Percentiles rank a stretch among this genome's conserved stretches.
Evolutionary conservation across 2,329 filamentous ascomycete genomes (phyloP).

Genomic region (Phaeophleospora eucalypticola): DNA sequence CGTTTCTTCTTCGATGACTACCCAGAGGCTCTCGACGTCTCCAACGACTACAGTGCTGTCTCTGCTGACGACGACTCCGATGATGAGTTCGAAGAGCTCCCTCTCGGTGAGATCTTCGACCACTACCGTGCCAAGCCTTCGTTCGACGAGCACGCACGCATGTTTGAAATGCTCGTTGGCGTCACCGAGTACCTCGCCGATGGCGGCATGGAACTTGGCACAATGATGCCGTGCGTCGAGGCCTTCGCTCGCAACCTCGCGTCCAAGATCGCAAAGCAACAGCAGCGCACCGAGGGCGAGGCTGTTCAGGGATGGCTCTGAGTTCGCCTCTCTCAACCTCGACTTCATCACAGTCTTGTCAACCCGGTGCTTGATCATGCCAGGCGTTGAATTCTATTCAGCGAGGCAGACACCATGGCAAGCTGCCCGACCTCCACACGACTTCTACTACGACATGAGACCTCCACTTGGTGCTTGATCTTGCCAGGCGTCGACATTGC

Average conservation of each 20-base stretch:
- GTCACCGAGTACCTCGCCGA: background rate
- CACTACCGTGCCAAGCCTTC: background rate
- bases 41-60: background rate
- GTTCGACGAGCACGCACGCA: background rate
- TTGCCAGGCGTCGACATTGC: slow-evolving; percentile 2
- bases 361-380: too few relatives aligned
- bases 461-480: slow-evolving; percentile 8
- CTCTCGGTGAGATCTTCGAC: background rate
- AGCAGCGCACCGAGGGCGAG: background rate
- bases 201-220: background rate
- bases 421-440: too few relatives aligned
- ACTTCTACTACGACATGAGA: too few relatives aligned
- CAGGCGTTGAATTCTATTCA: too few relatives aligned
- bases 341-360: too few relatives aligned
- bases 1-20: background rate
- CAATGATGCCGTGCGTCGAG: background rate
- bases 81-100: background rate
- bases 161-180: background rate
- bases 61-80: background rate
- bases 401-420: too few relatives aligned
- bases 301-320: background rate
- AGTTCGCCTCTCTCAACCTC: too few relatives aligned
- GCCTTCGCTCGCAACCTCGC: background rate
- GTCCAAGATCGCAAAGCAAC: background rate
- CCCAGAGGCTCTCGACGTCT: background rate